Conservation (phyloP, 768 basidiomycete genomes). For the Kwoniella dendrophila region DNA sequence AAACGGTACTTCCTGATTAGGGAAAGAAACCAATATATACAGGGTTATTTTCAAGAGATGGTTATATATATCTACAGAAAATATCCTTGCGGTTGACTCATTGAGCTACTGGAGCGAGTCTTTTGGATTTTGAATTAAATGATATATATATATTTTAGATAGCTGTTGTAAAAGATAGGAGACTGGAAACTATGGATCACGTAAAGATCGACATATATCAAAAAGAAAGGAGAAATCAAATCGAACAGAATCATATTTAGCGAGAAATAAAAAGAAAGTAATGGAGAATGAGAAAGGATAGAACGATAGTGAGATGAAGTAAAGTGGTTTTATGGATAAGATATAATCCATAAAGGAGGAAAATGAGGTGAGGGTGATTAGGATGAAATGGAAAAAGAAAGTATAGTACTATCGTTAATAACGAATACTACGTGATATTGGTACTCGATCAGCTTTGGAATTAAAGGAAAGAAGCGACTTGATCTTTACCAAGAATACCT, state of each 20-base stretch:
- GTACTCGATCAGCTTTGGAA: background rate
- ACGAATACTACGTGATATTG: background rate
- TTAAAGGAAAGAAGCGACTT: conserved; percentile 25
- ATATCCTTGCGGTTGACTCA: background rate
- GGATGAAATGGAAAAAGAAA: background rate
- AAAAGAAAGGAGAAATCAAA: conserved; percentile 1
- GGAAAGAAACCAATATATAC: background rate
- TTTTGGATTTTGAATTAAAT: background rate
- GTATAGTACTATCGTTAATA: background rate
- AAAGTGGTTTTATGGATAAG: background rate
- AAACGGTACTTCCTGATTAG: background rate
- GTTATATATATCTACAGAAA: too few relatives aligned
- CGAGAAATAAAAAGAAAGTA: background rate
- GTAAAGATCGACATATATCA: background rate
- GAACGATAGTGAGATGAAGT: background rate
- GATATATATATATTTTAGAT: background rate
- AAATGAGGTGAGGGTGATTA: conserved; percentile 11
- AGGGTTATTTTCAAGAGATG: background rate
- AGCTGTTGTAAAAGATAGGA: background rate
- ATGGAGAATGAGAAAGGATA: background rate
- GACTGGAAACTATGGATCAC: background rate
- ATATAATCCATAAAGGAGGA: background rate
- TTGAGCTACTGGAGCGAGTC: too few relatives aligned
- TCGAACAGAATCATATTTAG: background rate
- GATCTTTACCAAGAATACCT: conserved; percentile 25